phyloP scores from a whole-genome alignment of 1,139 yeast genomes.

The Arxiozyma heterogenica region DNA sequence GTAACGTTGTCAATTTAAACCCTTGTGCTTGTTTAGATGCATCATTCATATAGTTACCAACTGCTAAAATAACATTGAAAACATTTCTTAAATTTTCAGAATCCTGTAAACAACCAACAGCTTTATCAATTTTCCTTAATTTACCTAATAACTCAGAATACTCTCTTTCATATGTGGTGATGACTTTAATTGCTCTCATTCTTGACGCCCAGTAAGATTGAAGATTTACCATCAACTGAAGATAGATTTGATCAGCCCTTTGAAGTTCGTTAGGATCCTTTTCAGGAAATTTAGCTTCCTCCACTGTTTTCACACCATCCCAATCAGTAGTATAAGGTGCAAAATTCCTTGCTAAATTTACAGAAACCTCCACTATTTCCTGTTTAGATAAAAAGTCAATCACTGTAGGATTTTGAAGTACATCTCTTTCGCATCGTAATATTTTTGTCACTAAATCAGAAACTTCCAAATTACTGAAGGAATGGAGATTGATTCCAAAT shows the following conservation, averaged over 20 bases:
- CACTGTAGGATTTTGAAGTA: constrained; percentile 50
- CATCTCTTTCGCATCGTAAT: constrained; percentile 52
- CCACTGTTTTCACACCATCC: constrained; percentile 29
- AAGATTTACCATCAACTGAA: constrained; percentile 63
- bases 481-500: constrained; percentile 67
- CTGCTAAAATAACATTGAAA: constrained; percentile 68
- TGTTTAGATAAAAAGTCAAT: constrained; percentile 63
- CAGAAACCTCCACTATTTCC: constrained; percentile 58
- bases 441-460: constrained; percentile 50
- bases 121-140: constrained; percentile 53
- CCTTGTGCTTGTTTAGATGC: constrained; percentile 73
- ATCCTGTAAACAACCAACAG: constrained; percentile 50
- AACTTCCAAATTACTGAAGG: constrained; percentile 45
- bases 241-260: constrained; percentile 64
- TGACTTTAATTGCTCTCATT: constrained; percentile 56
- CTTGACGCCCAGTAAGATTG: constrained; percentile 79
- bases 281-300: constrained; percentile 45
- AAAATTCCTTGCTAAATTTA: constrained; percentile 51
- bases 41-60: constrained; percentile 81
- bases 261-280: constrained; percentile 68
- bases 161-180: constrained; percentile 57
- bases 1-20: constrained; percentile 65
- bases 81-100: constrained; percentile 55
- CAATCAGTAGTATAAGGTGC: constrained; percentile 60
- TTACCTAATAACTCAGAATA: constrained; percentile 57